Percentiles rank a stretch among this genome's conserved stretches.
These are phyloP conservation scores for Raddia guianensis DNA, from an alignment of 176 grass and related monocot genomes.

Conservation along the genomic window DNA sequence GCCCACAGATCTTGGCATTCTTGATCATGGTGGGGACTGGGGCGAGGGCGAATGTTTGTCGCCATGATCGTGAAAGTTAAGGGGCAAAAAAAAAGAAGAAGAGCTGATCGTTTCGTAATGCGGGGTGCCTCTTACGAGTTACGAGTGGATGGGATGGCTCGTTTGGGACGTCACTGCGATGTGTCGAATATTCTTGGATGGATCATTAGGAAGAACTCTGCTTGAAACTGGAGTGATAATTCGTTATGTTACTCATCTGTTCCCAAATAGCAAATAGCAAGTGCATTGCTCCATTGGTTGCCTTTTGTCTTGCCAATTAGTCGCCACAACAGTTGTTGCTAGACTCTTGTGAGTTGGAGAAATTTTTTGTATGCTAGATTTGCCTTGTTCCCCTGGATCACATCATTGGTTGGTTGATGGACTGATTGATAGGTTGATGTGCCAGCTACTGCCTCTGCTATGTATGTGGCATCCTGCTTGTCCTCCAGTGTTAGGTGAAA, in stretches of 20 bases:
- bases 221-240: not conserved
- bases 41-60: constrained; percentile 27
- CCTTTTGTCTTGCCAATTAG: constrained; percentile 6
- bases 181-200: not conserved
- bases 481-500: constrained; percentile 42
- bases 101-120: constrained; percentile 4
- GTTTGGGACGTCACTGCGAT: constrained; percentile 2
- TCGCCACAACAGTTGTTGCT: not conserved
- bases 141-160: not conserved
- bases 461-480: constrained; percentile 36
- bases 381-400: not conserved
- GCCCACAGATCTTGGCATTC: constrained; percentile 29
- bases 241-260: not conserved
- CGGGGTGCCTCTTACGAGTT: not conserved
- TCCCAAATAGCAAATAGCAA: not conserved
- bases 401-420: constrained; percentile 32
- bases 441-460: constrained; percentile 40
- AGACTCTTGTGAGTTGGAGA: not conserved
- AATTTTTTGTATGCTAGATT: constrained; percentile 23
- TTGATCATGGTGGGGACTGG: constrained; percentile 12
- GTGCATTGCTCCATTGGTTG: constrained; percentile 18
- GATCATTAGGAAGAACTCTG: not conserved
- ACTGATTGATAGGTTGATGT: constrained; percentile 35
- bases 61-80: not conserved
- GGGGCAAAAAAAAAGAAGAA: not conserved